These are phyloP conservation scores for Chlamydomonas schloesseri DNA, from an alignment of 139 green algal species.

Conservation along the genomic window DNA sequence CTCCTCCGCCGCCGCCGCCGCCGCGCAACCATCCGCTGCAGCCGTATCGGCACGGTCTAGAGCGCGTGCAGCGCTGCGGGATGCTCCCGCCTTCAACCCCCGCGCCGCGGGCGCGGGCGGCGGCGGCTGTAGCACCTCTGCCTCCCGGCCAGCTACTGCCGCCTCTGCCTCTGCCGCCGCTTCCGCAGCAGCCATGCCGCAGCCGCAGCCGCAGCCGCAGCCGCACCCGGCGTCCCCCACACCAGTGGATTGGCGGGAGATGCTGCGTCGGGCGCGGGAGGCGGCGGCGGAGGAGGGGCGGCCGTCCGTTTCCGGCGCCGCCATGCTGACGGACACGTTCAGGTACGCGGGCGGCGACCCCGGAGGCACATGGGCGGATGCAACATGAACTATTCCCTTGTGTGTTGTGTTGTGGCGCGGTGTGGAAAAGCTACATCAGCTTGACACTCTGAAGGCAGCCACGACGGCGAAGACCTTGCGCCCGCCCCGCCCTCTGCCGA, in stretches of 20 bases:
- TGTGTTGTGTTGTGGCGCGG: too few species aligned
- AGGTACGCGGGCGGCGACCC: constrained; percentile 59
- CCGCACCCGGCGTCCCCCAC: constrained; percentile 21
- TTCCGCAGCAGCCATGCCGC: background rate
- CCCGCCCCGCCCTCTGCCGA: too few species aligned
- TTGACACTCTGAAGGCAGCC: too few species aligned
- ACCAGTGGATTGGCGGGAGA: constrained; percentile 64
- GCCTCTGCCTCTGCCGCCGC: background rate
- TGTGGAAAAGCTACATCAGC: too few species aligned
- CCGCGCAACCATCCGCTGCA: too few species aligned
- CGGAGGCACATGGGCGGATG: too few species aligned
- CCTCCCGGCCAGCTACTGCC: background rate
- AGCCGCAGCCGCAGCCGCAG: background rate
- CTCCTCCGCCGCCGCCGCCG: too few species aligned
- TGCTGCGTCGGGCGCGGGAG: constrained; percentile 55
- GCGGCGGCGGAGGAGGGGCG: background rate
- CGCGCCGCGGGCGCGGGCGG: too few species aligned
- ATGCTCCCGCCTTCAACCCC: background rate
- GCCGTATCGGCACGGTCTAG: too few species aligned
- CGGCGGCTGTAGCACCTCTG: background rate
- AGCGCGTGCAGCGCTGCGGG: background rate
- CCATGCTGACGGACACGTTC: constrained; percentile 78
- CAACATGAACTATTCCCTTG: too few species aligned
- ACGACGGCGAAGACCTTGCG: too few species aligned
- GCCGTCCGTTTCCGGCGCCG: constrained; percentile 11